Evolutionary conservation across 441 rosid genomes (phyloP).

Genomic region (Biscutella laevigata): DNA sequence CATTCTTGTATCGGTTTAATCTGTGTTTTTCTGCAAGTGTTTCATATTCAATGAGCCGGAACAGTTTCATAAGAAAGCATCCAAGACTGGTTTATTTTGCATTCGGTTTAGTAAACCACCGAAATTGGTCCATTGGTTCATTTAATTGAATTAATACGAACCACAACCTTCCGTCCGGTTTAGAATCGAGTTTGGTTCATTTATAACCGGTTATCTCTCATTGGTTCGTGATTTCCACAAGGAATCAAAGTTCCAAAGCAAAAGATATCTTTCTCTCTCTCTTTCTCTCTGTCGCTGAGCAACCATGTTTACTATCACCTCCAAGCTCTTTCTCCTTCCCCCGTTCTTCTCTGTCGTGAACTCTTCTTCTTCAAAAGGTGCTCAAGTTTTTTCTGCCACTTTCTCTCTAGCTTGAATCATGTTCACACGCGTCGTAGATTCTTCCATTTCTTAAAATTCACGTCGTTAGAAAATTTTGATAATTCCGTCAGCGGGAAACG

Average conservation of each 20-base stretch:
- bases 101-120: neutral
- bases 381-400: neutral
- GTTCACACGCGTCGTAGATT: neutral
- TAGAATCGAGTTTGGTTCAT: neutral
- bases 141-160: neutral
- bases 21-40: neutral
- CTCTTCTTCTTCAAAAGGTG: constrained; percentile 41
- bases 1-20: constrained; percentile 5
- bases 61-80: neutral
- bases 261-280: constrained; percentile 6
- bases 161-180: constrained; percentile 1
- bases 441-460: neutral
- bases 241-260: neutral
- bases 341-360: constrained; percentile 33
- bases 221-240: too few species aligned
- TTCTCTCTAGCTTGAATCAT: neutral
- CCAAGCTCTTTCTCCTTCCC: constrained; percentile 27
- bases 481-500: neutral
- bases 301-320: constrained; percentile 33
- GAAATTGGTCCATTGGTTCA: too few species aligned
- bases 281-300: constrained; percentile 3
- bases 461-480: neutral
- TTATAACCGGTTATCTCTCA: constrained; percentile 5
- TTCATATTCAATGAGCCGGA: neutral
- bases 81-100: neutral